These are phyloP conservation scores for Vigna mungo DNA, from an alignment of 306 rosid species.

Conservation along the genomic window DNA sequence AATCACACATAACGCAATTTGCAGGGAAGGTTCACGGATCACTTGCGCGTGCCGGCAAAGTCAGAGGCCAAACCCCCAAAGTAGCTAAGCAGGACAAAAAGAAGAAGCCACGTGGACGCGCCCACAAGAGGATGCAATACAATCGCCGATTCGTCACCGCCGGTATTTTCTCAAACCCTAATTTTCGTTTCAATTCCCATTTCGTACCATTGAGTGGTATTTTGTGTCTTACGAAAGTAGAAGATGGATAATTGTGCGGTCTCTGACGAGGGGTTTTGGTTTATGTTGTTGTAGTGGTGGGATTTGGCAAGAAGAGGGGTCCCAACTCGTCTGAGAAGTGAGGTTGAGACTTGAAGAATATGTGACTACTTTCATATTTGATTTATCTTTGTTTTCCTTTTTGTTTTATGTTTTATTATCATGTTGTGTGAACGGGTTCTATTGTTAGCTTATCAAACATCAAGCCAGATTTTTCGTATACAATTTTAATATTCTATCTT, in stretches of 20 bases:
- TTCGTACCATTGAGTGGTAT: not conserved
- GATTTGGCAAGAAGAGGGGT: conserved; percentile 56
- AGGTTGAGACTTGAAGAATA: conserved; percentile 8
- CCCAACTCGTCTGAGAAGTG: conserved; percentile 56
- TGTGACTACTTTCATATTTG: not conserved
- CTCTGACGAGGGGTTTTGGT: not conserved
- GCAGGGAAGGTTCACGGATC: conserved; percentile 56
- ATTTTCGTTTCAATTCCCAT: not conserved
- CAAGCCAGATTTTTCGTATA: not conserved
- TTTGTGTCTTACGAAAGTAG: not conserved
- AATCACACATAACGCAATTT: not conserved
- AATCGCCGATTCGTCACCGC: conserved; percentile 57
- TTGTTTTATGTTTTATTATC: not conserved
- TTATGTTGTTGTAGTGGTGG: conserved; percentile 35
- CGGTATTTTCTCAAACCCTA: conserved; percentile 38
- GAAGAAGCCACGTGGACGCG: conserved; percentile 58
- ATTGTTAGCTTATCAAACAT: conserved; percentile 35
- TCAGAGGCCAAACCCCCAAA: conserved; percentile 54
- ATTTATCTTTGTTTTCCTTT: not conserved
- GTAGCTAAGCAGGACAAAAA: conserved; percentile 54
- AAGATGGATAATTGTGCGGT: not conserved
- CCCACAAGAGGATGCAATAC: conserved; percentile 57
- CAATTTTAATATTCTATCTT: not conserved
- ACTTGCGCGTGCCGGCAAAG: conserved; percentile 53
- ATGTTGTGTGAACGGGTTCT: not conserved